Evolutionary conservation across 2,329 filamentous ascomycete species (phyloP), one percentile per base, ranked within the genome.

Genomic region (Fusarium sp.): DNA sequence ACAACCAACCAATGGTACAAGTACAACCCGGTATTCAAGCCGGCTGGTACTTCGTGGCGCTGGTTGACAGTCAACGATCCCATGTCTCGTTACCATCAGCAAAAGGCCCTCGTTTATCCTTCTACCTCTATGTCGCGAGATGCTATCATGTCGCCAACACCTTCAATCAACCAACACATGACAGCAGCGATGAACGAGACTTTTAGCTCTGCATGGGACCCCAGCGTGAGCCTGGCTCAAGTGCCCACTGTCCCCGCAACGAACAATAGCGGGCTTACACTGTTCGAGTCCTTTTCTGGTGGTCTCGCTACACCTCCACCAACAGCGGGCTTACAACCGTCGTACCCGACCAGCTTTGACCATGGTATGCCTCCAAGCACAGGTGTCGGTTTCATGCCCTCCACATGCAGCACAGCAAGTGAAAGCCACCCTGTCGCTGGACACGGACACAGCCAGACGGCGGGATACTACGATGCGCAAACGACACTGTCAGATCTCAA

Each of bases 51-150:
- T 3, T 86, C 84, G 40, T 91, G 89, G 89, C 83, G 87, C 27
- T 91, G 90, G 82, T 79, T 91, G 61, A 89, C 87, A 14, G 85
- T 89, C 60, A 83, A 89, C 62, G 88, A 90, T 73, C 87, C 88
- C 33, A 85, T 86, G 66, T 88, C 87, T n/a, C 83, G 86, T 48
- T 85, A 87, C 63, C 87, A 90, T 74, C 86, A 89, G 79, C 83
- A 86, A 75, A 81, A 81, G 71, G 81, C 82, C 13, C 76, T 83
- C 23, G 80, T 83, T 26, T 81, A 81, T 58, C 81, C 81, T 3
- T 77, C 78, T 18, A 64, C 76, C 7, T 73, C 71, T 8, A 75
- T 82, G 52, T 75, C 80, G 13, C 69, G 80, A 44, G 84, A 87
- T 59, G 79, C 81, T 41, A 78, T 88, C 79, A 87, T 88, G 85